Evolutionary conservation across 2,329 filamentous ascomycete species (phyloP), one percentile per base, ranked within the genome.

Genomic region (Colletotrichum cereale): DNA sequence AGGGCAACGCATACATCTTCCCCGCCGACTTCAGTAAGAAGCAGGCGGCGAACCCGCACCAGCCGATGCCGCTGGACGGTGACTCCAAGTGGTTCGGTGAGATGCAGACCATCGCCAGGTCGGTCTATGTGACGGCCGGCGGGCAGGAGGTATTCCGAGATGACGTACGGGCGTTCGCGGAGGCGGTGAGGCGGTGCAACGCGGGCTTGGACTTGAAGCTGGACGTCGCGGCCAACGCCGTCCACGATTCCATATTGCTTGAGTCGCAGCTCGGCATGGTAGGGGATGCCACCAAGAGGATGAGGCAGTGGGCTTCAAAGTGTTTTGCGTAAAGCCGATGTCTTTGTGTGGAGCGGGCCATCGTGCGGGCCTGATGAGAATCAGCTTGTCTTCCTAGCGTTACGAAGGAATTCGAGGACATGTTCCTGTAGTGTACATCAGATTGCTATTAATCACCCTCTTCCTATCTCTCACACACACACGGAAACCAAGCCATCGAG

Each of bases 131-230:
- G 5, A 63, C 47, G 5, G n/a, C n/a, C 11, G 47, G 47, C 18
- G 61, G 34, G n/a, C 34, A 53, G 34, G 60, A 62, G 12, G 47
- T 63, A 26, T 63, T 53, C 10, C 47, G 61, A 26, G 47, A 63
- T 24, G 36, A n/a, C 11, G 18, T 50, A 3, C 24, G 18, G 36
- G 47, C 36, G 31, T 63, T 53, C 21, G 61, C 61, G 5, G 61
- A 63, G 34, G 61, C 47, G 11, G 61, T 63, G 11, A 40, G 47
- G 11, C 47, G 26, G 14, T 36, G 47, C 18, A 62, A 62, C 24
- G 44, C 42, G 42, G 44, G 18, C 42, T 1, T 50, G n/a, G 44
- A 50, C 8, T 6, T 38, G 31, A 34, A 26, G 12, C 58, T 50
- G 8, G 58, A 62, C 8, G 31, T 50, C 7, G 58, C 44, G 14